Conservation (phyloP, 2,329 filamentous ascomycete genomes). For the Fusarium algeriense region DNA sequence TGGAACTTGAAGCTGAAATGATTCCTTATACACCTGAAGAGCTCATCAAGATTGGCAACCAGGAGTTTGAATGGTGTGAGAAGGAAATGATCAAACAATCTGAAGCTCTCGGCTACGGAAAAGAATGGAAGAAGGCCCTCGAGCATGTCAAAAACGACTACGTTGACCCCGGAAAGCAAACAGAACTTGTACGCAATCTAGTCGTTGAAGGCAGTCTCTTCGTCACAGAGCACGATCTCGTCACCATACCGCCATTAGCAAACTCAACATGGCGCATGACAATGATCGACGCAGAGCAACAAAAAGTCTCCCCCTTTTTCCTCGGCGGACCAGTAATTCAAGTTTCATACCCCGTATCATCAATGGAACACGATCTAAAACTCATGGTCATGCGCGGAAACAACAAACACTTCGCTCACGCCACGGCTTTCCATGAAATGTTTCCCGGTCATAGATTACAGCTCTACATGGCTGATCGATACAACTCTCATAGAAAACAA, state of each 20-base stretch:
- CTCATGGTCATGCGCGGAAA: slow-evolving; percentile 39
- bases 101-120: slow-evolving; percentile 21
- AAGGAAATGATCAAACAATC: slow-evolving; percentile 38
- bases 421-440: slow-evolving; percentile 33
- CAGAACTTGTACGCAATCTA: slow-evolving; percentile 19
- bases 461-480: slow-evolving; percentile 35
- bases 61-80: slow-evolving; percentile 35
- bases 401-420: slow-evolving; percentile 29
- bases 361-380: slow-evolving; percentile 33
- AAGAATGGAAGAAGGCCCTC: slow-evolving; percentile 31
- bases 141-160: slow-evolving; percentile 37
- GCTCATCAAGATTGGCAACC: slow-evolving; percentile 29
- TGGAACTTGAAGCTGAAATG: slow-evolving; percentile 36
- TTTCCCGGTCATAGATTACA: slow-evolving; percentile 28
- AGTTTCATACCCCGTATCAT: slow-evolving; percentile 26
- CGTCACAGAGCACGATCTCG: slow-evolving; percentile 32
- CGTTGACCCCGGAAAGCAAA: slow-evolving; percentile 32
- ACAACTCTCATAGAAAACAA: slow-evolving; percentile 28
- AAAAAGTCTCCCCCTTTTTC: slow-evolving; percentile 29
- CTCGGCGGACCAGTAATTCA: slow-evolving; percentile 27
- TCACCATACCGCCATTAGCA: slow-evolving; percentile 18
- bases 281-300: slow-evolving; percentile 31
- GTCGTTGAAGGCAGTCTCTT: slow-evolving; percentile 34
- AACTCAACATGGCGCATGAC: slow-evolving; percentile 40
- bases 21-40: slow-evolving; percentile 31